Base-by-base conservation (phyloP, 108 stramenopile genomes). In the Nitzschia sp. region DNA sequence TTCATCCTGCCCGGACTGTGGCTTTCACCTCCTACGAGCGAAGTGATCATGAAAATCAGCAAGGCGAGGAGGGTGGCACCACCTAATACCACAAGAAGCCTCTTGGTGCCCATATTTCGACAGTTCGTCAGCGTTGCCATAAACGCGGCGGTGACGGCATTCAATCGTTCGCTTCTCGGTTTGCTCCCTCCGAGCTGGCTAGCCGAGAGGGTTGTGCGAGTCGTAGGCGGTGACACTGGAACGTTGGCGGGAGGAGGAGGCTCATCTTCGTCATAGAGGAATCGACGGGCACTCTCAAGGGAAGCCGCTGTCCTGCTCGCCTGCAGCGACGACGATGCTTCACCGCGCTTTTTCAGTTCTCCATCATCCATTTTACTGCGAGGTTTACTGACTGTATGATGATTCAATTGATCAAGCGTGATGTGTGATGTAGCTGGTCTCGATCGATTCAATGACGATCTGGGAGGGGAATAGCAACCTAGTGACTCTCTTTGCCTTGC, bases 251-350 rank as follows among this genome's bases (percentile, higher is more conserved):
- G 32, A 55, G 29, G 63, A 2, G 45, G 13, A 57, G 75, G 56
- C 13, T 68, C 71, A 52, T 78, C 77, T 72, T 78, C 77, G 45
- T 78, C 77, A 52, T 78, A 72, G 11, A 78, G 58, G 53, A 78
- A 78, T 9, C 71, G 71, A 19, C 77, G 66, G 34, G 77, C 77
- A 19, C 50, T 68, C 54, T 78, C 77, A 15, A 75, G 60, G 4
- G 73, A 72, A n/a, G 32, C 45, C 36, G 71, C 52, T 15, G 61
- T 44, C 23, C n/a, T 41, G 5, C 38, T 11, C 1, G 60, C 15
- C 23, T 61, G 60, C n/a, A n/a, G n/a, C n/a, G n/a, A n/a, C 22
- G 57, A 29, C n/a, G 50, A 5, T 31, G n/a, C 23, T 17, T 56
- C 55, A 28, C 28, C 55, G 5, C 55, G 28, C 55, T 21, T 56